These are phyloP conservation scores for Sclerotinia trifoliorum DNA, from an alignment of 2,329 filamentous ascomycete species.

Conservation along the genomic window DNA sequence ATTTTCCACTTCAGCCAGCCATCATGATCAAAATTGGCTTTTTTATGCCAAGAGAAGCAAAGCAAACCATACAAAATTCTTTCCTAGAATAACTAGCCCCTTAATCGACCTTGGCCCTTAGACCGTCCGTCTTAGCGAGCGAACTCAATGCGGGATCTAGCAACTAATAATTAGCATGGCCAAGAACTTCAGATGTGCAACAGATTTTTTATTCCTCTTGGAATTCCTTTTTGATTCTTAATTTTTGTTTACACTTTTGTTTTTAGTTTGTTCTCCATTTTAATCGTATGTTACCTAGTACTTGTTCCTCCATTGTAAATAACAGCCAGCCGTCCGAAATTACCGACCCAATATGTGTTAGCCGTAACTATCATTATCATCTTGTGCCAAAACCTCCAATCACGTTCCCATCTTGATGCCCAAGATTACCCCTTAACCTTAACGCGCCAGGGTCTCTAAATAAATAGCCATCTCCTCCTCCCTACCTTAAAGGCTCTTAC, in stretches of 20 bases:
- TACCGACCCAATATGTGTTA: not conserved
- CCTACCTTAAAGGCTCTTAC: conserved; percentile 5
- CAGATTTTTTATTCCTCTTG: not conserved
- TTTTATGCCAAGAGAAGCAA: no score
- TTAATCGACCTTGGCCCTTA: not conserved
- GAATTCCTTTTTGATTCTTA: not conserved
- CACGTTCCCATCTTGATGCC: no score
- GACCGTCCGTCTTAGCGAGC: not conserved
- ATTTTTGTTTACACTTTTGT: not conserved
- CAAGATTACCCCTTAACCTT: not conserved
- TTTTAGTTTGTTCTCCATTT: not conserved
- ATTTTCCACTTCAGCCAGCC: no score
- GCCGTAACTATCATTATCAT: not conserved
- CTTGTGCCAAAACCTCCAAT: not conserved
- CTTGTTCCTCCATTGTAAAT: not conserved
- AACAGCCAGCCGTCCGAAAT: not conserved
- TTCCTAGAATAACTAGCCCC: not conserved
- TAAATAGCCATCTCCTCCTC: no score
- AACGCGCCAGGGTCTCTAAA: not conserved
- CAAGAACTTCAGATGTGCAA: not conserved
- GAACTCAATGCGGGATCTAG: not conserved
- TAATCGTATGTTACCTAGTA: not conserved
- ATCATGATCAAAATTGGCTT: no score
- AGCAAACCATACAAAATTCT: not conserved
- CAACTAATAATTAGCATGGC: not conserved